Evolutionary conservation across 257 asterid genomes (phyloP), one percentile per base, ranked within the genome.

Genomic region (Leptodermis oblonga): DNA sequence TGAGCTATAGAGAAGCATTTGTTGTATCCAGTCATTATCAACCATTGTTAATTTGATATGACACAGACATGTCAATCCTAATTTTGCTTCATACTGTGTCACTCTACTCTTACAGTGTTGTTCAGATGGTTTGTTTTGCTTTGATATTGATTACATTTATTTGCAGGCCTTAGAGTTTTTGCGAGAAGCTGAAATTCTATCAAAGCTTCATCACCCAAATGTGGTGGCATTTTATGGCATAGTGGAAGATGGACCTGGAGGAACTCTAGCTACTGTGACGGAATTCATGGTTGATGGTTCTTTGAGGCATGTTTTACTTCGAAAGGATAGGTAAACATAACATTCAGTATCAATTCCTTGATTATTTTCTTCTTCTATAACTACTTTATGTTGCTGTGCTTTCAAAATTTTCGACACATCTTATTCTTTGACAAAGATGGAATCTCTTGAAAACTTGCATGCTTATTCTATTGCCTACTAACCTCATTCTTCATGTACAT

Each of bases 161-260:
- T 36, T 76, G 62, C 76, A 92, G 98, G 78, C 92, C 20, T 48
- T 79, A 41, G 98, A 92, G 55, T 92, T 92, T 80, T 92, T 96
- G 98, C 89, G 92, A 23, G 98, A 92, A 78, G 98, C 98, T 76
- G 88, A 79, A 65, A 92, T 92, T 79, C 81, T 92, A 67, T 89
- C 98, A 52, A 92, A 87, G 84, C 98, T 92, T 79, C 98, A 92
- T 81, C 98, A 92, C 72, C 98, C 98, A 22, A 92, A 92, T 73
- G 95, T 92, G 75, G 94, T 92, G 82, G 98, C 98, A 34, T 92
- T 92, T 82, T 92, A 92, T 73, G 98, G 98, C 37, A 96, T 92
- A 5, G 98, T 89, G 80, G 87, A 92, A 84, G 98, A 92, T 81
- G 95, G 98, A 65, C 96, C 98, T 12, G 96, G 98, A 33, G 95